Conservation (phyloP, 768 basidiomycete genomes). For the Tulasnella sp. region DNA sequence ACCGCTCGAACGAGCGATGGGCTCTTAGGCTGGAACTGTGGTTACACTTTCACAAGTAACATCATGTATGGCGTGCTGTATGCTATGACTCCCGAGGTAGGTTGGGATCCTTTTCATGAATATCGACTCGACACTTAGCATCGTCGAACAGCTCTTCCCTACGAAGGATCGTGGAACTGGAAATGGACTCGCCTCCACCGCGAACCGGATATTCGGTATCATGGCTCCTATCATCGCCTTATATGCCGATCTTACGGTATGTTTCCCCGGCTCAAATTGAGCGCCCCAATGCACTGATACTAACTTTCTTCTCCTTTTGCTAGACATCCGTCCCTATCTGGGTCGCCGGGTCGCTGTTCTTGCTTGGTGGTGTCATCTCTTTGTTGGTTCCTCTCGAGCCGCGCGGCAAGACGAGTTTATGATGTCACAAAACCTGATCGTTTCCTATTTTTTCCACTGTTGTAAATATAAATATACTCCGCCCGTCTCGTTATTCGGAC, state of each 20-base stretch:
- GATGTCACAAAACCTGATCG: conserved; percentile 24
- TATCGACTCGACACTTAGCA: background rate
- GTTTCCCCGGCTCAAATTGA: background rate
- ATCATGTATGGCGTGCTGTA: conserved; percentile 76
- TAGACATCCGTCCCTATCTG: conserved; percentile 64
- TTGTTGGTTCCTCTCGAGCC: conserved; percentile 70
- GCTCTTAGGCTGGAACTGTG: conserved; percentile 77
- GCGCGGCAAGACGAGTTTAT: conserved; percentile 67
- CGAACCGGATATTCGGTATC: conserved; percentile 62
- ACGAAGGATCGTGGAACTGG: conserved; percentile 58
- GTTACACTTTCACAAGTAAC: conserved; percentile 60
- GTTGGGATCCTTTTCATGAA: conserved; percentile 39
- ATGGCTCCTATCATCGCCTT: conserved; percentile 67
- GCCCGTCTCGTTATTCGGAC: background rate
- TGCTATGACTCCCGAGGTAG: conserved; percentile 64
- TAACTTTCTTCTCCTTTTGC: background rate
- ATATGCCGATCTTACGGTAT: conserved; percentile 50
- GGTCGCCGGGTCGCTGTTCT: conserved; percentile 60
- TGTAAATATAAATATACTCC: background rate
- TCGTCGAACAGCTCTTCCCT: conserved; percentile 25
- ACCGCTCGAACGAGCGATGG: conserved; percentile 65
- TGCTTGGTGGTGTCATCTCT: conserved; percentile 56
- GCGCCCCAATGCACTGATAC: background rate
- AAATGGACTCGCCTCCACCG: conserved; percentile 58
- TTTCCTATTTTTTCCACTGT: background rate